phyloP scores from a whole-genome alignment of 2,329 filamentous ascomycete genomes.

The Chrysosphaeria jannelii region DNA sequence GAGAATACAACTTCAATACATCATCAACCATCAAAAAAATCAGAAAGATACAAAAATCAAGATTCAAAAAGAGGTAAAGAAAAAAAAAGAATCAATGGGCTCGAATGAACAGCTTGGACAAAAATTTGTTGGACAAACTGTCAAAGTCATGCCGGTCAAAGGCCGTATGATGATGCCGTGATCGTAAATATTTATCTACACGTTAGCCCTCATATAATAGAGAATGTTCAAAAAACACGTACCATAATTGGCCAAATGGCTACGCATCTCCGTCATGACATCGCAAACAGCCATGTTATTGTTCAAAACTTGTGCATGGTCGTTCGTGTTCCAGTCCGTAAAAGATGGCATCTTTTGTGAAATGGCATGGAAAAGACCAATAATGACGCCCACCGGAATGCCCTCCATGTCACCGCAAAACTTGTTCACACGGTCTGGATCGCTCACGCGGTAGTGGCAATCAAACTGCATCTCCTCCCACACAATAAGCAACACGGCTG shows the following conservation, averaged over 20 bases:
- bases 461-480: conserved; percentile 99
- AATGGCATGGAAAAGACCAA: conserved; percentile 89
- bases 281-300: conserved; percentile 83
- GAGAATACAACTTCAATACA: too few relatives aligned
- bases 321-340: conserved; percentile 75
- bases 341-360: conserved; percentile 86
- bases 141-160: conserved; percentile 88
- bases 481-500: conserved; percentile 69
- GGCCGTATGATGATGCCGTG: conserved; percentile 38
- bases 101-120: conserved; percentile 90
- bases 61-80: too few relatives aligned
- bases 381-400: conserved; percentile 82
- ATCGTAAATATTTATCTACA: conserved; percentile 65
- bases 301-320: conserved; percentile 71
- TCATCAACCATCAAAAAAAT: too few relatives aligned
- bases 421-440: conserved; percentile 59
- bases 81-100: too few relatives aligned
- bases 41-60: too few relatives aligned
- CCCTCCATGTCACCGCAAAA: conserved; percentile 96
- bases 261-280: conserved; percentile 82
- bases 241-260: conserved; percentile 81
- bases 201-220: too few relatives aligned
- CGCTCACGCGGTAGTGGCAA: conserved; percentile 79
- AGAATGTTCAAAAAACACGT: too few relatives aligned
- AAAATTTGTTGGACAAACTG: conserved; percentile 85